Conservation (phyloP, 352 stramenopile genomes). For the Phytophthora cajani region DNA sequence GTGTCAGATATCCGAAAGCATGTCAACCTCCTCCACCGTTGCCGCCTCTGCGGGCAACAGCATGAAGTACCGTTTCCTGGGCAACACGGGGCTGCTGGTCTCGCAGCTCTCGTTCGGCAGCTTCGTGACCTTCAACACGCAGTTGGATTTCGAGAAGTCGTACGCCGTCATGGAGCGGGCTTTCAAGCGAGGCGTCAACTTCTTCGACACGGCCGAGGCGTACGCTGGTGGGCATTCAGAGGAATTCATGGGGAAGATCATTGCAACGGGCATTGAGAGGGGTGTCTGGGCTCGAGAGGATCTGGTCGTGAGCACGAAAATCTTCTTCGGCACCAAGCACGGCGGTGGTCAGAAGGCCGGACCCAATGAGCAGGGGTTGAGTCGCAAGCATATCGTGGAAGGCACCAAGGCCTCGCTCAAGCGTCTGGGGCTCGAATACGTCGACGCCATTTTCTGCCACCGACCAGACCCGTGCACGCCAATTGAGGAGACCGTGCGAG, state of each 20-base stretch:
- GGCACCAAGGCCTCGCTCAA: constrained; percentile 47
- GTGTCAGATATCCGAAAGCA: not conserved
- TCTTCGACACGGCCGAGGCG: constrained; percentile 68
- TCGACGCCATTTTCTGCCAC: constrained; percentile 66
- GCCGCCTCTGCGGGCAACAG: constrained; percentile 5
- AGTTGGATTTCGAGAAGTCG: constrained; percentile 55
- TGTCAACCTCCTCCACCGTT: not conserved
- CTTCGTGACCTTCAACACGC: constrained; percentile 53
- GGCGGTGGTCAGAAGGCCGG: constrained; percentile 18
- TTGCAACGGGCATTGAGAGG: constrained; percentile 53
- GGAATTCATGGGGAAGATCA: constrained; percentile 57
- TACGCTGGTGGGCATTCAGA: constrained; percentile 56
- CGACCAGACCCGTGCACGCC: constrained; percentile 52
- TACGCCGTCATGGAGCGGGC: constrained; percentile 59
- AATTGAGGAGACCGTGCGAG: constrained; percentile 63
- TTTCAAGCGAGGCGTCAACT: constrained; percentile 68
- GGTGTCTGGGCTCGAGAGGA: constrained; percentile 55
- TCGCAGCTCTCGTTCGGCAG: constrained; percentile 57
- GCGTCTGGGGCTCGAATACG: constrained; percentile 51
- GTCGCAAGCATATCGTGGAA: constrained; percentile 49
- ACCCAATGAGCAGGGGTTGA: constrained; percentile 42
- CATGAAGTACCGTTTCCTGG: constrained; percentile 63
- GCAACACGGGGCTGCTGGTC: constrained; percentile 53
- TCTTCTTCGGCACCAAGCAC: constrained; percentile 52
- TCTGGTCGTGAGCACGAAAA: constrained; percentile 73